Evolutionary conservation across 139 green algal species (phyloP).

Genomic region (Chlamydomonas sp.): DNA sequence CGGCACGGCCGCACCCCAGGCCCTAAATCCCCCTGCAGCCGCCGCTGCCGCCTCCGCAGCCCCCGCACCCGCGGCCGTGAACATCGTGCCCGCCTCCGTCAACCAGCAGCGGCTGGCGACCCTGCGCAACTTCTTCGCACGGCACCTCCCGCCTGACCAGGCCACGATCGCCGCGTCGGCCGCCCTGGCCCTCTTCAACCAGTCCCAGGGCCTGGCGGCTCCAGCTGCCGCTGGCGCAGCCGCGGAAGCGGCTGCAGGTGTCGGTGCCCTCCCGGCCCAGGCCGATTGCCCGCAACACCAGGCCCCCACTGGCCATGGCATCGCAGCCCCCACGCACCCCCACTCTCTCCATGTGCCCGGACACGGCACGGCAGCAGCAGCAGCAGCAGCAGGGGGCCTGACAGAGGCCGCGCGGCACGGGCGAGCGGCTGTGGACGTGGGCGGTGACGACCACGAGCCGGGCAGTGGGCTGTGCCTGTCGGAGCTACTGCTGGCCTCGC

Average conservation of each 20-base stretch:
- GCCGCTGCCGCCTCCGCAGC: background rate
- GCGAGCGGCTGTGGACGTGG: background rate
- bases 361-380: background rate
- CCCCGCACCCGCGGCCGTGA: background rate
- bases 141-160: slow-evolving; percentile 9
- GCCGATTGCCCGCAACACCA: background rate
- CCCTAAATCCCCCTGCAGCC: background rate
- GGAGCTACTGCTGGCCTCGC: slow-evolving; percentile 24
- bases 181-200: slow-evolving; percentile 15
- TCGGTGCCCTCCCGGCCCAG: background rate
- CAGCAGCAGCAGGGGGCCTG: background rate
- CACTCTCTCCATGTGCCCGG: background rate
- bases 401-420: background rate
- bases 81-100: background rate
- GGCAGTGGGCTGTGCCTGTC: background rate
- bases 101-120: slow-evolving; percentile 16
- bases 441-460: background rate
- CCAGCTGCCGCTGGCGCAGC: background rate
- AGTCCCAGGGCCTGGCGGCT: background rate
- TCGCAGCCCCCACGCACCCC: background rate
- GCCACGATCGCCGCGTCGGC: slow-evolving; percentile 10
- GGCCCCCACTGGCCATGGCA: background rate
- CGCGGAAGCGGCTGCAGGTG: background rate
- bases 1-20: background rate
- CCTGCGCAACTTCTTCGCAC: slow-evolving; percentile 30